phyloP scores from a whole-genome alignment of 73 alveolate species.

The Paramecium caudatum region DNA sequence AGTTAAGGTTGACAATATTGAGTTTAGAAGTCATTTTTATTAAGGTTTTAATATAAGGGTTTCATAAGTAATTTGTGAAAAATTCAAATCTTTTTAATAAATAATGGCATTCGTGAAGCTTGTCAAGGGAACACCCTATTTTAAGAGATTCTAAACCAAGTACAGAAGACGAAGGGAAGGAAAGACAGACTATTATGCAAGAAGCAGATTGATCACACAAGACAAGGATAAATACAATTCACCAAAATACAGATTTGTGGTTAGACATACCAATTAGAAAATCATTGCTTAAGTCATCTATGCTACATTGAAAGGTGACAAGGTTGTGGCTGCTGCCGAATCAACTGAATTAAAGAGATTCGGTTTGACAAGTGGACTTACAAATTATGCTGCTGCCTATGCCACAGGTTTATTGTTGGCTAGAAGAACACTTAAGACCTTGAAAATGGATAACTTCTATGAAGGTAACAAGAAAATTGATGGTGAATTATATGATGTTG shows the following conservation, averaged over 20 bases:
- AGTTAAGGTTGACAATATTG: too few species aligned
- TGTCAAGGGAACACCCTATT: constrained; percentile 97
- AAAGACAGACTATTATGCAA: constrained; percentile 99
- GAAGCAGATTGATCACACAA: constrained; percentile 97
- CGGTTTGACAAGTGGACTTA: constrained; percentile 98
- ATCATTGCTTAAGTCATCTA: constrained; percentile 96
- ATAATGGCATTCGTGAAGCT: constrained; percentile 99
- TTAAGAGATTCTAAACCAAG: constrained; percentile 99
- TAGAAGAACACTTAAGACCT: constrained; percentile 95
- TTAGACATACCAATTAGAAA: constrained; percentile 98
- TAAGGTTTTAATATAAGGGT: not conserved
- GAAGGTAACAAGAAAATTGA: constrained; percentile 93
- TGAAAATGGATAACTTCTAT: constrained; percentile 94
- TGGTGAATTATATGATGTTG: constrained; percentile 96
- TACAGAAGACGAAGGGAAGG: constrained; percentile 99
- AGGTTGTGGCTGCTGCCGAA: constrained; percentile 97
- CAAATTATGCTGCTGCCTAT: constrained; percentile 99
- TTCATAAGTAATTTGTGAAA: not conserved
- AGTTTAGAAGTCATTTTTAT: too few species aligned
- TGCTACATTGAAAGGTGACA: constrained; percentile 98
- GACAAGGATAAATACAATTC: constrained; percentile 99
- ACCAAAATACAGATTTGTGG: constrained; percentile 99
- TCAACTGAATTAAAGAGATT: constrained; percentile 95
- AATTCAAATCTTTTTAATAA: constrained; percentile 52
- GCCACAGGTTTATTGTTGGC: constrained; percentile 99